phyloP scores from a whole-genome alignment of 2,329 filamentous ascomycete genomes.

The Ceratocystis papillata region DNA sequence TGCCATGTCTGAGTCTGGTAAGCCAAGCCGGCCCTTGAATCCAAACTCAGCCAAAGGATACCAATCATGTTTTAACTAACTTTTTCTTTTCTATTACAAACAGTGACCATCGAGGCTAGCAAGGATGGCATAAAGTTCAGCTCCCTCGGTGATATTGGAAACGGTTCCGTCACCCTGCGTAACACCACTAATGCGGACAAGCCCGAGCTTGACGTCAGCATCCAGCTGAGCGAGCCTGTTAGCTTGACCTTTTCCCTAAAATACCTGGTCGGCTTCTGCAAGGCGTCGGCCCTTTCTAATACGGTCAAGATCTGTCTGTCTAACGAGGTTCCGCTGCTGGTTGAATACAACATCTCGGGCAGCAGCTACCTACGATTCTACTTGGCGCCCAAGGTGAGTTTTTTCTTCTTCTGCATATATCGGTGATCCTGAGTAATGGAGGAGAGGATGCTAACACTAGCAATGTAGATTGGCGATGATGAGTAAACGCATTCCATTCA shows the following conservation, averaged over 20 bases:
- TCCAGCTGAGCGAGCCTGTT: constrained; percentile 85
- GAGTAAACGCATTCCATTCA: constrained; percentile 26
- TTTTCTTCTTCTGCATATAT: background rate
- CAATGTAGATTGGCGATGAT: constrained; percentile 29
- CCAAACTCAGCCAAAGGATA: background rate
- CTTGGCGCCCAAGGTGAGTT: constrained; percentile 83
- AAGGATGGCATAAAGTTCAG: constrained; percentile 97
- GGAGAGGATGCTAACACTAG: background rate
- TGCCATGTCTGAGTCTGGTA: constrained; percentile 91
- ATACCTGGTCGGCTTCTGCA: constrained; percentile 99
- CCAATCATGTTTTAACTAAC: constrained; percentile 24
- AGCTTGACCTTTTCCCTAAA: constrained; percentile 95
- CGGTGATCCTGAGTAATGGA: background rate
- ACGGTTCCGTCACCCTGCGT: constrained; percentile 83
- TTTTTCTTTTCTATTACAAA: constrained; percentile 31
- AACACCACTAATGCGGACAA: constrained; percentile 84
- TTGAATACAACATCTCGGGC: constrained; percentile 74
- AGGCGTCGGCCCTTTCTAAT: constrained; percentile 72
- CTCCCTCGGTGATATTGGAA: constrained; percentile 89
- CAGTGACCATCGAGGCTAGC: constrained; percentile 87
- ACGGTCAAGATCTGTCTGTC: constrained; percentile 88
- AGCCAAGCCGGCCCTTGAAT: constrained; percentile 29
- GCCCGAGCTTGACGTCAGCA: constrained; percentile 72
- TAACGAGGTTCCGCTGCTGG: constrained; percentile 88
- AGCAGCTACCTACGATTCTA: constrained; percentile 94